Conservation (phyloP, 257 asterid species). For the Sherardia arvensis region DNA sequence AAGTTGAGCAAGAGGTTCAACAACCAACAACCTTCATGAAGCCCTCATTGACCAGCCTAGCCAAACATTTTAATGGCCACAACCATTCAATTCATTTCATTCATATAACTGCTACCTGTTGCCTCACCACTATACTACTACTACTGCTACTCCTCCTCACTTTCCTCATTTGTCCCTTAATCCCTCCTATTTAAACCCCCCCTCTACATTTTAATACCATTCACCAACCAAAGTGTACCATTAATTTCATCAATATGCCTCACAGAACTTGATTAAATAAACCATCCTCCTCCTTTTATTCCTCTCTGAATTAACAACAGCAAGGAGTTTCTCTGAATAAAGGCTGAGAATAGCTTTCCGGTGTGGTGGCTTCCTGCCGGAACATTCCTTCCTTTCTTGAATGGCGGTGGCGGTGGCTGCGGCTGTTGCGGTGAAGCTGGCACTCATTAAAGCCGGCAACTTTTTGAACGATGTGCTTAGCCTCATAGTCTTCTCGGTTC, state of each 20-base stretch:
- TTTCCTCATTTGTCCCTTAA: not conserved
- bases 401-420: not conserved
- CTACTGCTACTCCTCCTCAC: no score
- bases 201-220: not conserved
- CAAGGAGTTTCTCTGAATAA: no score
- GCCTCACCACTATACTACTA: not conserved
- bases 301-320: no score
- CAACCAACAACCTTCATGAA: slow-evolving; percentile 58
- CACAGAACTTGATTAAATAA: not conserved
- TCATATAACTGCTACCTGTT: slow-evolving; percentile 38
- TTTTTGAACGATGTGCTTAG: slow-evolving; percentile 45
- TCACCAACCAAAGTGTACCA: not conserved
- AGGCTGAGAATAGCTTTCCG: not conserved
- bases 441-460: slow-evolving; percentile 23
- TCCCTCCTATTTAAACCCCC: not conserved
- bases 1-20: slow-evolving; percentile 41
- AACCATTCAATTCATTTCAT: slow-evolving; percentile 16
- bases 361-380: not conserved
- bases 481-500: slow-evolving; percentile 35
- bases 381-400: not conserved
- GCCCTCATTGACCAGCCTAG: slow-evolving; percentile 35
- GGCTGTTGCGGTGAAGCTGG: slow-evolving; percentile 5
- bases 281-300: not conserved
- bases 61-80: slow-evolving; percentile 20
- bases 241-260: not conserved